Conservation (phyloP, 495 filamentous ascomycete genomes). For the Hypoxylon crocopeplum region DNA sequence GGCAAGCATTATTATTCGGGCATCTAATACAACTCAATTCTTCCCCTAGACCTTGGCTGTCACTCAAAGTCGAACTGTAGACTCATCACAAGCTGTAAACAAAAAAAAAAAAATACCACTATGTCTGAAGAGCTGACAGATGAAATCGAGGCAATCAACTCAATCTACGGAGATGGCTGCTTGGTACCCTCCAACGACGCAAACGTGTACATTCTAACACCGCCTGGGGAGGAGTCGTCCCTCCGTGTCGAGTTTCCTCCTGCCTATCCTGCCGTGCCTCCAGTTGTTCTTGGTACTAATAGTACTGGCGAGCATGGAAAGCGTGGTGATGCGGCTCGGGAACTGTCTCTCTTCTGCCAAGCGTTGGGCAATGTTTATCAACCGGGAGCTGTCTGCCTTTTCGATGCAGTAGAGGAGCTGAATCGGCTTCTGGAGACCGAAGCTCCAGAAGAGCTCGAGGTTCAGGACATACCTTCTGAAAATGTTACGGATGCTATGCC, state of each 20-base stretch:
- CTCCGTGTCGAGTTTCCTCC: slow-evolving; percentile 72
- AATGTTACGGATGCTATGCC: slow-evolving; percentile 14
- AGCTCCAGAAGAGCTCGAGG: slow-evolving; percentile 24
- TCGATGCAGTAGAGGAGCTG: slow-evolving; percentile 79
- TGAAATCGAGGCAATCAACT: slow-evolving; percentile 89
- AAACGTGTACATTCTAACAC: slow-evolving; percentile 58
- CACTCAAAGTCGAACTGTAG: no score
- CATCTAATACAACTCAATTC: no score
- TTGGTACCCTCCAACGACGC: slow-evolving; percentile 50
- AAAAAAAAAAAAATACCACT: slow-evolving; percentile 14
- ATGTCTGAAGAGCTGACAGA: slow-evolving; percentile 82
- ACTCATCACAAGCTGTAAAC: no score
- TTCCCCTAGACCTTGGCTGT: no score
- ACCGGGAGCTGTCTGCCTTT: slow-evolving; percentile 83
- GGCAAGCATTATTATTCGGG: no score
- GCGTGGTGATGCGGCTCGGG: slow-evolving; percentile 72
- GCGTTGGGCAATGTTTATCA: slow-evolving; percentile 69
- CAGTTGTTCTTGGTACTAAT: slow-evolving; percentile 72
- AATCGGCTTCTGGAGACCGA: slow-evolving; percentile 39
- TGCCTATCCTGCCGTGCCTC: slow-evolving; percentile 74
- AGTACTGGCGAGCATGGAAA: slow-evolving; percentile 60
- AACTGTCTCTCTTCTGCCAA: slow-evolving; percentile 69
- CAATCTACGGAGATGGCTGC: slow-evolving; percentile 82
- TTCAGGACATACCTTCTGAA: slow-evolving; percentile 19
- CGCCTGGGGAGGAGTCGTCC: slow-evolving; percentile 54